Evolutionary conservation across 306 rosid species (phyloP), one percentile per base, ranked within the genome.

Genomic region (Vicia villosa): DNA sequence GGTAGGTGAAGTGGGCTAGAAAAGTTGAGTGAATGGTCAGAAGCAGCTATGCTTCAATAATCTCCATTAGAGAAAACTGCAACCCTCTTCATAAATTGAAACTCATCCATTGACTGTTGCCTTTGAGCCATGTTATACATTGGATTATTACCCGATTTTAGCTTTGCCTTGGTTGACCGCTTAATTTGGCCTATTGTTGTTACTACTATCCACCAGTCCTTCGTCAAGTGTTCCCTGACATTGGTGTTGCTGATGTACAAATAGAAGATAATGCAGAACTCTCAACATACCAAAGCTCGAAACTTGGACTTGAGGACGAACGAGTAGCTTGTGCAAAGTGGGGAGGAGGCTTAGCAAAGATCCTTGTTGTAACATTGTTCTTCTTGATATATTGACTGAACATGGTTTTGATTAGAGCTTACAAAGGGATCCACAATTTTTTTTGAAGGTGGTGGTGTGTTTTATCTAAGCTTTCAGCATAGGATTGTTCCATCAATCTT

Each of bases 41-140:
- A n/a, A n/a, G n/a, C n/a, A n/a, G 56, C 89, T 49, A 74, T 84
- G 77, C 96, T 94, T 78, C 88, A 88, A 37, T 92, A 84, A 74
- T 90, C 96, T 59, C 79, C 96, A 70, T 82, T 82, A 3, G 87
- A 78, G 79, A 87, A 84, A 81, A 73, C 80, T 13, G 75, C 86
- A 12, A 78, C 89, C 69, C 74, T 88, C 73, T 87, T 83, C 66
- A 88, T 67, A 72, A 91, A 91, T 55, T 91, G 96, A 77, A 84
- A 91, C 80, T 91, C 97, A 46, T 94, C 97, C 99, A 87, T 88
- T 54, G 99, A 88, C 15, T 94, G 99, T 77, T 94, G 99, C 88
- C 96, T 88, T 52, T 86, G 90, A 69, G 81, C 75, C 80, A 97
- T 80, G 15, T 85, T 83, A 61, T 84, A 73, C 40, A 54, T 60